Conservation (phyloP, 2,329 filamentous ascomycete species). For the Ascochyta fabae region DNA sequence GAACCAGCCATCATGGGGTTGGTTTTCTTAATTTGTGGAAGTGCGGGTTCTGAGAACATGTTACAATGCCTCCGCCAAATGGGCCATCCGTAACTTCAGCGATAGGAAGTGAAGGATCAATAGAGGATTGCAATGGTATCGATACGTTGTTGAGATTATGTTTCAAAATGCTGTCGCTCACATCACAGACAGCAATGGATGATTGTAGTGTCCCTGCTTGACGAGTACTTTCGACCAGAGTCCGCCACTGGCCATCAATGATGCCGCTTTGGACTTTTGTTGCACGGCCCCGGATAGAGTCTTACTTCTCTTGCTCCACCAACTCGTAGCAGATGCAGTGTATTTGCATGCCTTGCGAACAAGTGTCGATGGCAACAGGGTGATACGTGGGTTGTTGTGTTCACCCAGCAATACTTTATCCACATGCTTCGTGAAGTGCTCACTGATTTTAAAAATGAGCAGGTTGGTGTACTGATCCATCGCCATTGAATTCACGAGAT, state of each 20-base stretch:
- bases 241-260: constrained; percentile 62
- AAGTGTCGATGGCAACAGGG: too few species aligned
- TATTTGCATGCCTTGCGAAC: too few species aligned
- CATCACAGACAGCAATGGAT: constrained; percentile 65
- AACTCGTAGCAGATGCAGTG: not conserved
- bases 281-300: not conserved
- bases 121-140: not conserved
- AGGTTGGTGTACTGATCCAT: constrained; percentile 61
- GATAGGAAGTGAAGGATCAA: not conserved
- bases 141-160: constrained; percentile 41
- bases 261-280: constrained; percentile 47
- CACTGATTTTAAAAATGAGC: constrained; percentile 60
- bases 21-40: not conserved
- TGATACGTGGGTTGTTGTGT: too few species aligned
- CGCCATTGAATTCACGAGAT: constrained; percentile 62
- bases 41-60: not conserved
- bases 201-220: constrained; percentile 61
- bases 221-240: constrained; percentile 63
- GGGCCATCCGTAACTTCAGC: not conserved
- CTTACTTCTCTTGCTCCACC: not conserved
- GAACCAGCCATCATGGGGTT: not conserved
- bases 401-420: constrained; percentile 53
- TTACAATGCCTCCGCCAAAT: not conserved
- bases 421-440: constrained; percentile 60
- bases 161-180: constrained; percentile 60